These are phyloP conservation scores for Epicoccum nigrum DNA, from an alignment of 2,329 filamentous ascomycete genomes.

Conservation along the genomic window DNA sequence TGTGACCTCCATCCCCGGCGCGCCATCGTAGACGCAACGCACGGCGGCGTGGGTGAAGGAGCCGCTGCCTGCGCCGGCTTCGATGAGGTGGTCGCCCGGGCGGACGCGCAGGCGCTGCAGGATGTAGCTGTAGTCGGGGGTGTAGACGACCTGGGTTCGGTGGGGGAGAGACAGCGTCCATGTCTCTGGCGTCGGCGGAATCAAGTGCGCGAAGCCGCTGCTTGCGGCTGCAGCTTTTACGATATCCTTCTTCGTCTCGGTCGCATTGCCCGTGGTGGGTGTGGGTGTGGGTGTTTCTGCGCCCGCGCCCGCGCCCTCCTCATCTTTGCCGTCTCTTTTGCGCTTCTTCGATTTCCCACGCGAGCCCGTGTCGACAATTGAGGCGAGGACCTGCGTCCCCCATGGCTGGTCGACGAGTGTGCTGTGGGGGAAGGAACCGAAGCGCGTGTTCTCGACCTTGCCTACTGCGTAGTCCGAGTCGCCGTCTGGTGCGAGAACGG, in stretches of 20 bases:
- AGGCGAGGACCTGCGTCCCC: conserved; percentile 91
- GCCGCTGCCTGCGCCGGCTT: conserved; percentile 81
- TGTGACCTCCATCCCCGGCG: conserved; percentile 51
- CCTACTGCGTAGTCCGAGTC: conserved; percentile 53
- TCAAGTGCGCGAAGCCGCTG: conserved; percentile 76
- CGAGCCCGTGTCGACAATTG: conserved; percentile 89
- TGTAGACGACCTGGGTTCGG: conserved; percentile 85
- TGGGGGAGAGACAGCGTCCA: conserved; percentile 84
- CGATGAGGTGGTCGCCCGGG: conserved; percentile 75
- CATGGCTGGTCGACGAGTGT: conserved; percentile 73
- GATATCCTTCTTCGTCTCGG: conserved; percentile 43
- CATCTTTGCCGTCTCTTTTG: conserved; percentile 51
- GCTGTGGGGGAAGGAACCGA: conserved; percentile 72
- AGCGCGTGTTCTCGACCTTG: conserved; percentile 80
- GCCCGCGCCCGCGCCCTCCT: too few species aligned
- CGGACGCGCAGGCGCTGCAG: conserved; percentile 76
- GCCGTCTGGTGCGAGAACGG: conserved; percentile 59
- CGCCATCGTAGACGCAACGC: conserved; percentile 77
- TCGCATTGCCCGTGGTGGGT: conserved; percentile 19
- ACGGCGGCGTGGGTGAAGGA: conserved; percentile 83
- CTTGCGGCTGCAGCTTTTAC: conserved; percentile 57
- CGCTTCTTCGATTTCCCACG: conserved; percentile 67
- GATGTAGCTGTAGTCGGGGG: conserved; percentile 84
- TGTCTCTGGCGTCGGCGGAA: conserved; percentile 79
- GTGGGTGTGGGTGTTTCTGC: conserved; percentile 21